Percentiles rank a stretch among this genome's conserved stretches.
Conservation (phyloP, 768 basidiomycete species). For the Russula abietina region DNA sequence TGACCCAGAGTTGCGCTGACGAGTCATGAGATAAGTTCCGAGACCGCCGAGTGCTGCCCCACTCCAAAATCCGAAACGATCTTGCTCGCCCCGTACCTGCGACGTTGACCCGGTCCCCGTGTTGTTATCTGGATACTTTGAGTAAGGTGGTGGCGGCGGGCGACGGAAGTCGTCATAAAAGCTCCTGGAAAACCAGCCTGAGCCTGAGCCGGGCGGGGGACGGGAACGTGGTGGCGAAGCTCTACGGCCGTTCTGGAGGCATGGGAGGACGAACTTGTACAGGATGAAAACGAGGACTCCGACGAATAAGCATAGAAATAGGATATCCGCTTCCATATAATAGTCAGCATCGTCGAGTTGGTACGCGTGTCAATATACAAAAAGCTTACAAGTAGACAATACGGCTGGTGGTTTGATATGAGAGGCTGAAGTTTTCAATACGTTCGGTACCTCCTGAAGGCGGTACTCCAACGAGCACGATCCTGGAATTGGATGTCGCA, state of each 20-base stretch:
- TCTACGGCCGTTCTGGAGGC: constrained; percentile 34
- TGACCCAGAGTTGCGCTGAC: constrained; percentile 26
- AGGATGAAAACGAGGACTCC: constrained; percentile 45
- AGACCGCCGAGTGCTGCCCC: constrained; percentile 71
- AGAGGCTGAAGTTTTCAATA: constrained; percentile 25
- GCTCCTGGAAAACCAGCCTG: constrained; percentile 49
- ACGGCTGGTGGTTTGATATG: neutral
- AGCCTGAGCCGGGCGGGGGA: constrained; percentile 30
- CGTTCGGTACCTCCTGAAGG: constrained; percentile 59
- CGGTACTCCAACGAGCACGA: constrained; percentile 85
- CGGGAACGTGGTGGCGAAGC: constrained; percentile 28
- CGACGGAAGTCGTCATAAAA: constrained; percentile 32
- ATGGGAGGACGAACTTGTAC: constrained; percentile 56
- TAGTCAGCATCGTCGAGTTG: neutral
- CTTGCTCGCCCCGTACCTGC: neutral
- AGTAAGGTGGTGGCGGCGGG: constrained; percentile 56
- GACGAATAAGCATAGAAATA: constrained; percentile 18
- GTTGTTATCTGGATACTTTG: constrained; percentile 40
- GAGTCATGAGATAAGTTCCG: constrained; percentile 50
- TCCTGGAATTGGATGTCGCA: constrained; percentile 38
- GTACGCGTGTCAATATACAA: neutral
- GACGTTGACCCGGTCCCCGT: neutral
- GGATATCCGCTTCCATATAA: constrained; percentile 11
- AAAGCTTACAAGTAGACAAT: neutral
- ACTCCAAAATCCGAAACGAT: constrained; percentile 73